These are phyloP conservation scores for Corymbia maculata DNA, from an alignment of 345 rosid genomes.

Conservation along the genomic window DNA sequence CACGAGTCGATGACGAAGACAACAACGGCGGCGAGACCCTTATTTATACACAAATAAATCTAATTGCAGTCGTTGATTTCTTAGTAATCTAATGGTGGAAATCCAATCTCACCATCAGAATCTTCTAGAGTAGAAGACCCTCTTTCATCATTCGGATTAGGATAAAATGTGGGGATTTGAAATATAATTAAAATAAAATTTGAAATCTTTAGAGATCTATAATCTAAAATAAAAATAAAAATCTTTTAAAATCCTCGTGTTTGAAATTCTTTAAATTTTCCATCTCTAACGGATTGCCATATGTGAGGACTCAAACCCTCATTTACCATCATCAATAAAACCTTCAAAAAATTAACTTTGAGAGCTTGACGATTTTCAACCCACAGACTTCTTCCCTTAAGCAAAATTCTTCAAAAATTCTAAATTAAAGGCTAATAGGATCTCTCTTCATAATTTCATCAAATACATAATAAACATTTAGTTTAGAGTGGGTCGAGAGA, in stretches of 20 bases:
- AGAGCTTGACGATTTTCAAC: background rate
- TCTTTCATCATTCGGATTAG: background rate
- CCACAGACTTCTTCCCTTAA: background rate
- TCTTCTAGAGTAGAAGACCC: background rate
- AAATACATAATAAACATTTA: background rate
- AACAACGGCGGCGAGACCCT: background rate
- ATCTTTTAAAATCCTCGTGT: background rate
- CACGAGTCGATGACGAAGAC: background rate
- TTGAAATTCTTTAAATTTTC: background rate
- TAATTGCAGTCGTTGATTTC: background rate
- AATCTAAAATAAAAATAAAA: too few relatives aligned
- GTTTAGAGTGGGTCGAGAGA: too few relatives aligned
- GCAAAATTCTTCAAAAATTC: background rate
- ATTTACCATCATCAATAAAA: accelerated
- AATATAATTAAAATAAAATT: background rate
- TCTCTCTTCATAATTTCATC: background rate
- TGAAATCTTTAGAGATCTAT: too few relatives aligned
- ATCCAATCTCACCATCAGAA: background rate
- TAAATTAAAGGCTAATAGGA: background rate
- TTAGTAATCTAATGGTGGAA: background rate
- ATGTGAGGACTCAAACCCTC: background rate
- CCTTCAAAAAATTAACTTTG: background rate
- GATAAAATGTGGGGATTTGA: background rate
- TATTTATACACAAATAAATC: too few relatives aligned
- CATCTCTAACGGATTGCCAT: background rate